A percentile compares a stretch with the other conserved stretches of the same genome.
Conservation (phyloP, 1,284 basidiomycete species). For the Leccinum laetum region DNA sequence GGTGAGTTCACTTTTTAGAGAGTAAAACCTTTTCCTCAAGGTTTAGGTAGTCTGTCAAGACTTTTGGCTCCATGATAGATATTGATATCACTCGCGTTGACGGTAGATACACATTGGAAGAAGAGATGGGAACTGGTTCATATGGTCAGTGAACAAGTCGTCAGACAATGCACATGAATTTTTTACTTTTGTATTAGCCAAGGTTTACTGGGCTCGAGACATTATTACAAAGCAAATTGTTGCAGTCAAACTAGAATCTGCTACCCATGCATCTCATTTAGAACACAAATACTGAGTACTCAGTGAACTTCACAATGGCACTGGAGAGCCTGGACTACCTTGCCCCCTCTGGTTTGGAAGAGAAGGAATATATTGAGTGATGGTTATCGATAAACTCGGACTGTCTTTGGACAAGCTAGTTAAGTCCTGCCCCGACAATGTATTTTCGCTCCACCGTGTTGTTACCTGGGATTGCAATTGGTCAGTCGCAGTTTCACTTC, state of each 20-base stretch:
- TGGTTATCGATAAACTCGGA: background rate
- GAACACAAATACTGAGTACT: background rate
- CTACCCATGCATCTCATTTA: background rate
- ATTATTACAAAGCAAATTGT: background rate
- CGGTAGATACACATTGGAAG: background rate
- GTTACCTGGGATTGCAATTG: background rate
- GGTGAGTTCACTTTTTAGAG: too few relatives aligned
- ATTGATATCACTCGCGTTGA: background rate
- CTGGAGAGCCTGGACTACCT: background rate
- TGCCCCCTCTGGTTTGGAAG: background rate
- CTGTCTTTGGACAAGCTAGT: background rate
- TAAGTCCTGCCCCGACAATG: background rate
- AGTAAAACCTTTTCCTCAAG: too few relatives aligned
- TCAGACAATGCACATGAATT: background rate
- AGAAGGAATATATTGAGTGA: background rate
- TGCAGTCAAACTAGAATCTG: background rate
- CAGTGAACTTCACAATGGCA: background rate
- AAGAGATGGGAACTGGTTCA: background rate
- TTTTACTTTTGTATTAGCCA: background rate
- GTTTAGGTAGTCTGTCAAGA: too few relatives aligned
- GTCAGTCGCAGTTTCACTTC: background rate
- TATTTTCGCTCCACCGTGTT: background rate
- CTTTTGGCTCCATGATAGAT: background rate
- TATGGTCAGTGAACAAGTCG: background rate
- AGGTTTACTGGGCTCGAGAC: background rate